Base-by-base conservation (phyloP, 306 rosid genomes). In the Quercus wislizeni region DNA sequence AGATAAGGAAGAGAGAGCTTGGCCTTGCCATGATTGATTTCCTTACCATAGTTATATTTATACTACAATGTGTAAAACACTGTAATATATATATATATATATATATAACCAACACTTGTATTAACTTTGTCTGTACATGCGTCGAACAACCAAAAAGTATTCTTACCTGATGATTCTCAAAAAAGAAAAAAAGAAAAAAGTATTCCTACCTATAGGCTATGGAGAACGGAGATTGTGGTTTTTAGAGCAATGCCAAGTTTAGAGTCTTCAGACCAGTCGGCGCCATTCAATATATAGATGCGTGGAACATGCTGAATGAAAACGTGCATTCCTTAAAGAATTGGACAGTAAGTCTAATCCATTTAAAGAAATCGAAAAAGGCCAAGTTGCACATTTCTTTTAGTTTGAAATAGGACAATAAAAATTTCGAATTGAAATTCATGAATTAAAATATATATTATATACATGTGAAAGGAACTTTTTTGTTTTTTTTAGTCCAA, bases 1-100 rank as follows among this genome's bases (percentile, higher is more conserved):
- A 19, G 25, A 81, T 6, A 73, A 83, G 69, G 83, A 80, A 68
- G 65, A 82, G 28, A 75, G 38, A 75, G 55, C 70, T 71, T 55
- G 25, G 80, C 70, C 69, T 83, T 67, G 31, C 82, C 90, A 85
- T 78, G 13, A 46, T 49, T 52, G 73, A 41, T 73, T 59, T 78
- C 74, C 76, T 77, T 41, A 59, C 68, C 79, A 63, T 5, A 64
- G 0, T 55, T n/a, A 13, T 15, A 71, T 33, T 56, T 54, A 38
- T 27, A 8, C 59, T 43, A 8, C 27, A 20, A 57, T 57, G 12
- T 57, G 17, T 49, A 13, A 10, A 49, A 13, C 2, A 9, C 46
- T 49, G 17, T 49, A 49, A 10, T 12, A 13, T 49, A 49, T 35
- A 43, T 43, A 43, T 0, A 41, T 0, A 41, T 1, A 43, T 3